Conservation (phyloP, 306 rosid genomes). For the Erythrophleum fordii region DNA sequence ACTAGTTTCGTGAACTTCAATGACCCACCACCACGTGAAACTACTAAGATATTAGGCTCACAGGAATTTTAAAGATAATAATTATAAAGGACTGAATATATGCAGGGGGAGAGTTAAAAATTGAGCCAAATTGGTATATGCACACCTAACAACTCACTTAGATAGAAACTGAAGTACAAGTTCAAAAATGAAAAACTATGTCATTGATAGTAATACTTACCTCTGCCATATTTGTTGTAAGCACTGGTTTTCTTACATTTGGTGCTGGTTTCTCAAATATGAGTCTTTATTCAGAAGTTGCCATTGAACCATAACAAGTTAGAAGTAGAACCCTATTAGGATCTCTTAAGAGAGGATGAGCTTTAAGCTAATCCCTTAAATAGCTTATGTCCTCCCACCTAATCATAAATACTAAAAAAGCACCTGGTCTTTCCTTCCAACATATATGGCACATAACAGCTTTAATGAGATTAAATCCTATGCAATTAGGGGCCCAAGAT, state of each 20-base stretch:
- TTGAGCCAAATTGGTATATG: constrained; percentile 1
- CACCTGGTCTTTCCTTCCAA: constrained; percentile 94
- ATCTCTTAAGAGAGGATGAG: constrained; percentile 95
- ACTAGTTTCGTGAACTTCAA: not conserved
- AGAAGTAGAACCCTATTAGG: constrained; percentile 91
- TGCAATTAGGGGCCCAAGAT: constrained; percentile 86
- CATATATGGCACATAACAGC: constrained; percentile 96
- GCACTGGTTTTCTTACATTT: constrained; percentile 86
- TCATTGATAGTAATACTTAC: constrained; percentile 98
- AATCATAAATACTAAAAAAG: constrained; percentile 92
- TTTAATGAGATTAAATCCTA: constrained; percentile 94
- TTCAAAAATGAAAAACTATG: constrained; percentile 48
- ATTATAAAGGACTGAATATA: not conserved
- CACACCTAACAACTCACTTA: not conserved
- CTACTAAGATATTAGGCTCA: not conserved
- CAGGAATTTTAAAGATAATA: not conserved
- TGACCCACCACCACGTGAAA: not conserved
- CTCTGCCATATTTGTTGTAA: constrained; percentile 99
- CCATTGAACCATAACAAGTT: constrained; percentile 98
- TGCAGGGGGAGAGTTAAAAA: not conserved
- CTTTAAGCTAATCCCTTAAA: constrained; percentile 91
- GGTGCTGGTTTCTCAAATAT: constrained; percentile 88
- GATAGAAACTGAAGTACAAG: not conserved
- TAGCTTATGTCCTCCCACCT: constrained; percentile 99
- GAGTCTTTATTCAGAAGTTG: constrained; percentile 93